Base-by-base conservation (phyloP, 1,284 basidiomycete genomes). In the Cystobasidiaceae sp. region DNA sequence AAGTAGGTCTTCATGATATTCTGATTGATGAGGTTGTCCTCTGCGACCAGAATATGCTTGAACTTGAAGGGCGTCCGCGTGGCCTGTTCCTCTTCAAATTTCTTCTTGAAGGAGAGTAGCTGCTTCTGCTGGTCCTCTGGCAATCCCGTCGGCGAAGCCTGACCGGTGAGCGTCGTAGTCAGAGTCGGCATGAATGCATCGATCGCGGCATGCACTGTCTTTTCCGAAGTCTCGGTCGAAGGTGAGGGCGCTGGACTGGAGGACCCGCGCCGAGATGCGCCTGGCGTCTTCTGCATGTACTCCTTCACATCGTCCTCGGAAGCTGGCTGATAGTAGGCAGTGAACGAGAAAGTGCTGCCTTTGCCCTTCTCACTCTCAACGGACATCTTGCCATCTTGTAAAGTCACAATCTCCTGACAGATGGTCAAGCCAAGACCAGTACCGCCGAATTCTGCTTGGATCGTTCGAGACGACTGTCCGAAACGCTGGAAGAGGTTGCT, bases 381-480 rank as follows among this genome's bases (percentile, higher is more conserved):
- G 11, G 54, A 68, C 45, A 73, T 72, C 55, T 70, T 68, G 8
- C 72, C 72, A 4, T 48, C 44, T 39, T 72, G 71, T 0, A 72
- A 66, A 50, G 69, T 69, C 44, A 72, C 66, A 49, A 73, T 67
- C 48, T 68, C 64, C 57, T 70, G 71, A 19, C 61, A 67, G 19
- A 72, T 69, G 46, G 59, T 62, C 19, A 67, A 45, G 7, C 66
- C 66, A 13, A 67, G 34, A 33, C 66, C 66, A 46, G 46, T 52
- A 21, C 66, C 66, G 9, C 65, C 65, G 34, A 55, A 67, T 4
- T 70, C 71, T 21, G 68, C 68, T 27, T 72, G 69, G 34, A 55
- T 62, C 3, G 57, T 64, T 11, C 70, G 67, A 15, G 67, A 69
- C 3, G 71, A 70, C 43, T 73, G 72, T 1, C 52, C 33, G 58